Evolutionary conservation across 2,329 filamentous ascomycete genomes (phyloP).

Genomic region (Microcyclospora pomicola): DNA sequence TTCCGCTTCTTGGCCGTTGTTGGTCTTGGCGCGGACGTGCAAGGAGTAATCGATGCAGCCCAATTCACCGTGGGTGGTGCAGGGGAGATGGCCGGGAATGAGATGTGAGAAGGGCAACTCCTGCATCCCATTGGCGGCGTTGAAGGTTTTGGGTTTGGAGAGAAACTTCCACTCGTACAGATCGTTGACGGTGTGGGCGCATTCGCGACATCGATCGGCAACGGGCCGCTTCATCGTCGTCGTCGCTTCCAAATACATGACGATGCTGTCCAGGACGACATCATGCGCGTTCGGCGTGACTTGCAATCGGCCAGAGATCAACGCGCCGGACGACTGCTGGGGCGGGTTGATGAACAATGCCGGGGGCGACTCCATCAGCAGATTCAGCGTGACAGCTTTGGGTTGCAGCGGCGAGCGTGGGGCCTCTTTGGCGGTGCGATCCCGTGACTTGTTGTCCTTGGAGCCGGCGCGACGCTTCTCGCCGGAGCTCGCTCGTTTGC

Average conservation of each 20-base stretch:
- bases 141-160: slow-evolving; percentile 34
- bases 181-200: slow-evolving; percentile 56
- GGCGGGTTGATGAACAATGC: slow-evolving; percentile 69
- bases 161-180: slow-evolving; percentile 71
- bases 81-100: slow-evolving; percentile 72
- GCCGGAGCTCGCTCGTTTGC: slow-evolving; percentile 9
- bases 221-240: slow-evolving; percentile 72
- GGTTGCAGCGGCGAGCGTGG: slow-evolving; percentile 7
- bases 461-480: slow-evolving; percentile 16
- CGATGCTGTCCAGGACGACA: slow-evolving; percentile 55
- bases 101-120: slow-evolving; percentile 81
- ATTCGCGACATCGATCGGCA: slow-evolving; percentile 62
- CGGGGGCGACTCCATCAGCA: slow-evolving; percentile 72
- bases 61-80: slow-evolving; percentile 61
- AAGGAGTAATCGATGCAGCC: slow-evolving; percentile 68
- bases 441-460: slow-evolving; percentile 4
- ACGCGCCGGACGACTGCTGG: slow-evolving; percentile 63
- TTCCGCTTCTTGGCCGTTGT: slow-evolving; percentile 48
- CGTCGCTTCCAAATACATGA: slow-evolving; percentile 56
- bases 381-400: slow-evolving; percentile 39
- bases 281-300: slow-evolving; percentile 54
- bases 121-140: slow-evolving; percentile 45
- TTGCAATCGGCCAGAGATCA: slow-evolving; percentile 72
- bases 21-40: slow-evolving; percentile 48
- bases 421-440: slow-evolving; percentile 12